Evolutionary conservation across 2,329 filamentous ascomycete species (phyloP).

Genomic region (Cryphonectria carpinicola): DNA sequence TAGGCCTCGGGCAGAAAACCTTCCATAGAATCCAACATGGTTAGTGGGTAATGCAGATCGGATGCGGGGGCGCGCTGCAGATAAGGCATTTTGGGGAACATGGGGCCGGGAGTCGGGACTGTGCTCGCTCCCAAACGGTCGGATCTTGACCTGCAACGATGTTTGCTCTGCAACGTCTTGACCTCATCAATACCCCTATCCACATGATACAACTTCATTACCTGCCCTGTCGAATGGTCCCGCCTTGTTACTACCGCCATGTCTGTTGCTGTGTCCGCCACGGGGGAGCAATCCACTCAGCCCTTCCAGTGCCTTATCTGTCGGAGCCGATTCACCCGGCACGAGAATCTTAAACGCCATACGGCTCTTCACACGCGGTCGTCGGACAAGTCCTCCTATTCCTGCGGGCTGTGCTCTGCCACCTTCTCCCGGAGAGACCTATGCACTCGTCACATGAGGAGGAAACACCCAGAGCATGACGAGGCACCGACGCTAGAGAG

Average conservation of each 20-base stretch:
- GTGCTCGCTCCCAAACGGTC: not conserved
- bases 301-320: conserved; percentile 47
- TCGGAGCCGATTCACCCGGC: conserved; percentile 42
- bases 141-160: not conserved
- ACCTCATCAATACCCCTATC: not conserved
- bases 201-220: not conserved
- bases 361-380: conserved; percentile 43
- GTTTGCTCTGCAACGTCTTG: not conserved
- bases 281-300: conserved; percentile 33
- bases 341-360: conserved; percentile 48
- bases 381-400: conserved; percentile 36
- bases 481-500: conserved; percentile 20
- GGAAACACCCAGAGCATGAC: conserved; percentile 42
- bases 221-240: not conserved
- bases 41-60: not conserved
- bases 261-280: conserved; percentile 16
- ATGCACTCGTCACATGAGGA: conserved; percentile 45
- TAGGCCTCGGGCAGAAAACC: not conserved
- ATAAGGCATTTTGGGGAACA: not conserved
- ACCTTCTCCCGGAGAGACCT: conserved; percentile 47
- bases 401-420: conserved; percentile 43
- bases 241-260: conserved; percentile 3
- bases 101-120: not conserved
- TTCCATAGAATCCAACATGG: not conserved
- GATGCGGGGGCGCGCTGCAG: not conserved